Percentiles rank a stretch among this genome's conserved stretches.
Evolutionary conservation across 2,329 filamentous ascomycete species (phyloP).

Genomic region (Cercospora zeae-maydis): DNA sequence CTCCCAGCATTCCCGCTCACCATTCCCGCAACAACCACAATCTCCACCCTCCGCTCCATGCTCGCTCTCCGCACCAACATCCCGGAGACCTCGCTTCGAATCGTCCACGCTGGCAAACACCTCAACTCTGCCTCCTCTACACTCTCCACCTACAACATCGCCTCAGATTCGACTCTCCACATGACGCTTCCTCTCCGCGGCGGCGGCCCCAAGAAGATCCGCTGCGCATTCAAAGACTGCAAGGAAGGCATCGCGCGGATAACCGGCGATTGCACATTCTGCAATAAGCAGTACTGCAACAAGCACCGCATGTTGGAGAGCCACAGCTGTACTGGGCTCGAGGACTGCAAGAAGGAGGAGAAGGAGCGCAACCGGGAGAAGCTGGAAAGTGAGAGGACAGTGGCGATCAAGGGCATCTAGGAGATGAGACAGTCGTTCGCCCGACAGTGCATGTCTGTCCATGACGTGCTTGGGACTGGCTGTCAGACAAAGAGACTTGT

Average conservation of each 20-base stretch:
- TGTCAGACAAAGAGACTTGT: neutral
- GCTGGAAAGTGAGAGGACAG: constrained; percentile 86
- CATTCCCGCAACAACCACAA: constrained; percentile 52
- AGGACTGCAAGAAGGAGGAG: constrained; percentile 97
- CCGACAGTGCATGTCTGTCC: neutral
- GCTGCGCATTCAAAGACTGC: constrained; percentile 88
- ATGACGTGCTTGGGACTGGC: neutral
- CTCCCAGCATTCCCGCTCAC: constrained; percentile 54
- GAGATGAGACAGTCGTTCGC: neutral
- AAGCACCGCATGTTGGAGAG: constrained; percentile 92
- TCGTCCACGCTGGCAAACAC: constrained; percentile 58
- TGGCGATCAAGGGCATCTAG: constrained; percentile 85
- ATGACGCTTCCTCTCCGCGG: constrained; percentile 56
- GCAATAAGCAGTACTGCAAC: constrained; percentile 87
- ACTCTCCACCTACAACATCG: constrained; percentile 49
- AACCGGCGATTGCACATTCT: constrained; percentile 94
- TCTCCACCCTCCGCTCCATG: constrained; percentile 55
- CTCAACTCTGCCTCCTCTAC: constrained; percentile 44
- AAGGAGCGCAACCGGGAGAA: constrained; percentile 92
- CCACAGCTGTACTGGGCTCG: constrained; percentile 86
- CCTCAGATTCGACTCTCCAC: constrained; percentile 51
- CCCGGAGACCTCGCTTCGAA: constrained; percentile 50
- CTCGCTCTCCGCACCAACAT: constrained; percentile 57
- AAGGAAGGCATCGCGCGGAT: constrained; percentile 84
- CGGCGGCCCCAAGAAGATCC: constrained; percentile 68